Percentiles rank a stretch among this genome's conserved stretches.
Evolutionary conservation across 2,329 filamentous ascomycete species (phyloP).

Genomic region (Pseudogymnoascus sp.): DNA sequence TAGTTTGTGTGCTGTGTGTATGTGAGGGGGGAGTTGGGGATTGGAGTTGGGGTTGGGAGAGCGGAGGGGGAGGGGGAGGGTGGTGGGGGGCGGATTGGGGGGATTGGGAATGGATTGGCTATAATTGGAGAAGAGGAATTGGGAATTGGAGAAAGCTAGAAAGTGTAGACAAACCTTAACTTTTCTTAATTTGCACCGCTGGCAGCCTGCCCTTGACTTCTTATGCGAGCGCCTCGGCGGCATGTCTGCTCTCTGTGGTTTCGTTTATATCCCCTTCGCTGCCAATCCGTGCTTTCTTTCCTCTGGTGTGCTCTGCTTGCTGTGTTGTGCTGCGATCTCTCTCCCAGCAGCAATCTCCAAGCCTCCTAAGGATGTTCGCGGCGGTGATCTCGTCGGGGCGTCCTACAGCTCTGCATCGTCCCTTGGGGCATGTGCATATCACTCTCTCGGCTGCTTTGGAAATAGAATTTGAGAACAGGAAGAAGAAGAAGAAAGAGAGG

Average conservation of each 20-base stretch:
- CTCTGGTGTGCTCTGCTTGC: not conserved
- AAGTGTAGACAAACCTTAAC: slow-evolving; percentile 48
- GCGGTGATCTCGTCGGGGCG: not conserved
- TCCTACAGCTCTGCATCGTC: not conserved
- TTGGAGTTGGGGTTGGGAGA: not conserved
- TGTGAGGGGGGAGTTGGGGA: too few species aligned
- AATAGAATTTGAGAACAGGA: too few species aligned
- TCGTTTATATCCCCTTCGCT: not conserved
- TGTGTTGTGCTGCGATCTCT: too few species aligned
- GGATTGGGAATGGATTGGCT: not conserved
- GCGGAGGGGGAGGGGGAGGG: not conserved
- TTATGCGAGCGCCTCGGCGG: slow-evolving; percentile 60
- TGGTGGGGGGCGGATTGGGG: too few species aligned
- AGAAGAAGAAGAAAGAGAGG: not conserved
- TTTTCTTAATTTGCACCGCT: slow-evolving; percentile 57
- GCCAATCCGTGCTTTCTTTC: not conserved
- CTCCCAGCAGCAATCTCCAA: not conserved
- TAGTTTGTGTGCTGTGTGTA: not conserved
- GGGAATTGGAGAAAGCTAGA: not conserved
- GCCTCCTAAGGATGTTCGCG: not conserved
- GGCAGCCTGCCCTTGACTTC: slow-evolving; percentile 59
- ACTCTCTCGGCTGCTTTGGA: not conserved
- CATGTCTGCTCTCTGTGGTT: slow-evolving; percentile 33
- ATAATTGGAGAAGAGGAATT: not conserved
- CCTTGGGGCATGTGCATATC: not conserved